Conservation (phyloP, 2,329 filamentous ascomycete species). For the Diplodia seriata region DNA sequence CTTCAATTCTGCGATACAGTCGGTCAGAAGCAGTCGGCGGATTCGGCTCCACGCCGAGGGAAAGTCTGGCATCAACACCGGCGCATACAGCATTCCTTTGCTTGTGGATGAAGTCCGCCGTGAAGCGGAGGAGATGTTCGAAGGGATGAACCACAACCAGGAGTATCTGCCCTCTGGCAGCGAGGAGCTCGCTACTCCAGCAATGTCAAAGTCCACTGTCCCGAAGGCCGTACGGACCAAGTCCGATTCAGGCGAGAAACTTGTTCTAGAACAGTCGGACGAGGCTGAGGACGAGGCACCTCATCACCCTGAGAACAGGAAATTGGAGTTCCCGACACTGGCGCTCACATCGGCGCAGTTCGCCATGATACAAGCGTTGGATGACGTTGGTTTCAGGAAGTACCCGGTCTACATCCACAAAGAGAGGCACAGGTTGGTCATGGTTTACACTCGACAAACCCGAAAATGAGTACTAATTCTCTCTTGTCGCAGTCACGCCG, state of each 20-base stretch:
- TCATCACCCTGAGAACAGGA: constrained; percentile 7
- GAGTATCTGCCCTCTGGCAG: constrained; percentile 70
- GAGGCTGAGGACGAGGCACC: constrained; percentile 40
- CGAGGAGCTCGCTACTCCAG: constrained; percentile 48
- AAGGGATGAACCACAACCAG: constrained; percentile 72
- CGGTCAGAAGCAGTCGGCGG: constrained; percentile 73
- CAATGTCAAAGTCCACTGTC: constrained; percentile 36
- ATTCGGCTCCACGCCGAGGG: constrained; percentile 79
- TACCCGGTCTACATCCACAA: constrained; percentile 77
- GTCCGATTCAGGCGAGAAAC: constrained; percentile 32
- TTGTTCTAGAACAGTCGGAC: constrained; percentile 36
- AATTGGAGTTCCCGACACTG: constrained; percentile 68
- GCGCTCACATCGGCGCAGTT: constrained; percentile 83
- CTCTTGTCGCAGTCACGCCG: constrained; percentile 74
- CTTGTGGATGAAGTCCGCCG: constrained; percentile 77
- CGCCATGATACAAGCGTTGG: constrained; percentile 78
- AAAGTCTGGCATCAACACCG: constrained; percentile 69
- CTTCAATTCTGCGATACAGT: constrained; percentile 78
- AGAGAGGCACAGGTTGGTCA: constrained; percentile 50
- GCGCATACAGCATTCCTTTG: constrained; percentile 76
- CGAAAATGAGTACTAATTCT: background rate
- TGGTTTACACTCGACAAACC: background rate
- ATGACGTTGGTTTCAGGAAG: constrained; percentile 66
- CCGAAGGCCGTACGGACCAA: constrained; percentile 11
- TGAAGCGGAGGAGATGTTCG: constrained; percentile 79